Conservation (phyloP, 768 basidiomycete genomes). For the Kwoniella dendrophila region DNA sequence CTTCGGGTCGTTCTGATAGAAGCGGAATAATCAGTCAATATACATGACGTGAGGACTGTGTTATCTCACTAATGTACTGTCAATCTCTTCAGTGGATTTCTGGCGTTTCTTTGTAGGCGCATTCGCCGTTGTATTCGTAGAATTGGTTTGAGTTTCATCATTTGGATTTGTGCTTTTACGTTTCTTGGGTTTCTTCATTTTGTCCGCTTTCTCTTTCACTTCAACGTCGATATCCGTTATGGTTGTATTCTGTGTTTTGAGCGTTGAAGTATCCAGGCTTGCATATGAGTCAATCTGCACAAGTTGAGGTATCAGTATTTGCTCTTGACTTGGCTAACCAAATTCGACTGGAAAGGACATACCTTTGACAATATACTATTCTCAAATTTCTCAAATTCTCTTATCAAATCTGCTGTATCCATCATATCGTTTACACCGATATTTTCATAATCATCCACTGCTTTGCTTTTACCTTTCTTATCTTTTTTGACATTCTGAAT, state of each 20-base stretch:
- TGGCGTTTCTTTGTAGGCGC: not conserved
- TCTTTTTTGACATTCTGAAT: not conserved
- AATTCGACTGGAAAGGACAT: not conserved
- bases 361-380: slow-evolving; percentile 14
- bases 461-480: slow-evolving; percentile 2
- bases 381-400: slow-evolving; percentile 6
- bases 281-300: slow-evolving; percentile 1
- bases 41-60: not conserved
- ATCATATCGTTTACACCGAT: not conserved
- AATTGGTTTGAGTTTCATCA: not conserved
- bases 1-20: too few relatives aligned
- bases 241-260: not conserved
- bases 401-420: slow-evolving; percentile 59
- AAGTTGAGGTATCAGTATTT: not conserved
- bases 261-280: not conserved
- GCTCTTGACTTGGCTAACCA: not conserved
- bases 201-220: not conserved
- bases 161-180: not conserved
- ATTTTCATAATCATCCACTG: not conserved
- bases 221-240: not conserved
- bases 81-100: not conserved
- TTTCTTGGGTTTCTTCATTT: slow-evolving; percentile 2
- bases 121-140: too few relatives aligned
- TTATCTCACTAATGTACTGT: not conserved
- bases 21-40: too few relatives aligned